phyloP scores from a whole-genome alignment of 1,284 basidiomycete genomes.

The Cutaneotrichosporon sp. region DNA sequence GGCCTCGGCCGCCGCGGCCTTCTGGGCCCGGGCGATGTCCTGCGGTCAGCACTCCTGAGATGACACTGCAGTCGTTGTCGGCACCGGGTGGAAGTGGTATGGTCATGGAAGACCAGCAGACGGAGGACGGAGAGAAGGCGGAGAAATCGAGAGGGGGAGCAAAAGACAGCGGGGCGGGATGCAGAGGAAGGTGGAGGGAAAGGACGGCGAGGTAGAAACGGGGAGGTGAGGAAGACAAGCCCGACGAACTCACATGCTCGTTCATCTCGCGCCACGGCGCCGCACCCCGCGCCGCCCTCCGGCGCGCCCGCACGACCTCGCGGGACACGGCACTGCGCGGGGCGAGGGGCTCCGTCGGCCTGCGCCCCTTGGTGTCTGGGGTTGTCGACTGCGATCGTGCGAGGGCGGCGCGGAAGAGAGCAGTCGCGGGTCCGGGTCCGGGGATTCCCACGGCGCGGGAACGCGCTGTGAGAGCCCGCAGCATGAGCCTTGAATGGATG shows the following conservation, averaged over 20 bases:
- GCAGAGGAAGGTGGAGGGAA: too few species aligned
- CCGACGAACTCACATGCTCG: neutral
- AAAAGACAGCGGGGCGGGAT: too few species aligned
- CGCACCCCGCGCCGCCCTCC: neutral
- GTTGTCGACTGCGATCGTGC: neutral
- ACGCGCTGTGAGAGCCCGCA: neutral
- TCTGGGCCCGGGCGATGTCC: neutral
- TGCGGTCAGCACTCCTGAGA: too few species aligned
- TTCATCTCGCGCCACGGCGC: neutral
- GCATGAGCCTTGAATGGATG: neutral
- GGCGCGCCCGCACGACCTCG: neutral
- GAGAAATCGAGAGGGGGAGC: too few species aligned
- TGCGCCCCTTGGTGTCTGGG: neutral
- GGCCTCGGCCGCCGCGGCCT: neutral
- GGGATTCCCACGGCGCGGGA: neutral
- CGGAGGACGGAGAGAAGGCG: too few species aligned
- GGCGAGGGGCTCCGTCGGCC: neutral
- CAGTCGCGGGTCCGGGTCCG: neutral
- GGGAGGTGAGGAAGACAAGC: too few species aligned
- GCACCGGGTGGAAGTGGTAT: too few species aligned
- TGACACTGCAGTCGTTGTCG: too few species aligned
- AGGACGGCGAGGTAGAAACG: too few species aligned
- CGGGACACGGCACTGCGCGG: neutral
- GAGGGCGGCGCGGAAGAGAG: neutral
- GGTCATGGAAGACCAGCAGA: too few species aligned